phyloP scores from a whole-genome alignment of 805 yeast genomes.

The Yamadazyma nakazawae region DNA sequence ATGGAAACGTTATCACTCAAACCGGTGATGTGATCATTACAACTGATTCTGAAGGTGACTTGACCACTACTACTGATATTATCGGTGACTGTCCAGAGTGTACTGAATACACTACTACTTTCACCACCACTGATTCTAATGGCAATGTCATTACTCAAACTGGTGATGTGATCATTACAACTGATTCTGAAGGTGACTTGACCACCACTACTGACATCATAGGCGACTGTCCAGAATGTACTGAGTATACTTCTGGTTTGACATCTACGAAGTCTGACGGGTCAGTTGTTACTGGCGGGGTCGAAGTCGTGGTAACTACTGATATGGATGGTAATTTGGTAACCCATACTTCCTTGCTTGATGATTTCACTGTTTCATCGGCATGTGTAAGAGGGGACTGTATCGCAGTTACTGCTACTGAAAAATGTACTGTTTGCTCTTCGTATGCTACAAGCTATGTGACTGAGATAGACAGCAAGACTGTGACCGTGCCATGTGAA shows the following conservation, averaged over 20 bases:
- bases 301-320: slow-evolving; percentile 17
- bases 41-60: slow-evolving; percentile 15
- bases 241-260: slow-evolving; percentile 7
- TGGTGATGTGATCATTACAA: slow-evolving; percentile 12
- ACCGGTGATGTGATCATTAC: slow-evolving; percentile 14
- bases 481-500: slow-evolving; percentile 18
- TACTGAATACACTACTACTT: slow-evolving; percentile 8
- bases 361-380: slow-evolving; percentile 3
- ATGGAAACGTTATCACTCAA: slow-evolving; percentile 14
- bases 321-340: slow-evolving; percentile 14
- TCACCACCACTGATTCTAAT: slow-evolving; percentile 7
- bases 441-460: slow-evolving; percentile 10
- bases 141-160: slow-evolving; percentile 4
- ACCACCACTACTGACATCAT: slow-evolving; percentile 7
- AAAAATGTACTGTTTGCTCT: slow-evolving; percentile 7
- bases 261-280: slow-evolving; percentile 8
- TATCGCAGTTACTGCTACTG: slow-evolving; percentile 9
- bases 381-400: slow-evolving; percentile 12
- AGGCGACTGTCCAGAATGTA: slow-evolving; percentile 10
- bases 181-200: slow-evolving; percentile 15
- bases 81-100: slow-evolving; percentile 9
- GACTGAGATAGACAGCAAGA: slow-evolving; percentile 13
- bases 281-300: slow-evolving; percentile 1
- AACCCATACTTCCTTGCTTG: not conserved
- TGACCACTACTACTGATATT: slow-evolving; percentile 9